phyloP scores from a whole-genome alignment of 768 basidiomycete species.

The Amanita rubescens region DNA sequence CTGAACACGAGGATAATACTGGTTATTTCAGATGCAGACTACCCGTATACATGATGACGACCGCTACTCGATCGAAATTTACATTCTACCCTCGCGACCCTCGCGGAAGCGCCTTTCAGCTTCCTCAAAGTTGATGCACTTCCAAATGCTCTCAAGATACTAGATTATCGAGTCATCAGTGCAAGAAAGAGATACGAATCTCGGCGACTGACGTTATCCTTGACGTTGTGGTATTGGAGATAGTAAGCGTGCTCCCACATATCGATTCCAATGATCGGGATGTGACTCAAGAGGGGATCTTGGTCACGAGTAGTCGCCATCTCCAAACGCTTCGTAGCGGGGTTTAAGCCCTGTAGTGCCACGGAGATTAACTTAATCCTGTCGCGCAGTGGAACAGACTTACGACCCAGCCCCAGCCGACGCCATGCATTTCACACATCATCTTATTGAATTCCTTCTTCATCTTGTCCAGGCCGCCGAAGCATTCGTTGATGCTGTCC shows the following conservation, averaged over 20 bases:
- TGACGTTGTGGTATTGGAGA: slow-evolving; percentile 94
- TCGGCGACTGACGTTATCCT: slow-evolving; percentile 65
- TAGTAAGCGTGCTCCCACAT: slow-evolving; percentile 98
- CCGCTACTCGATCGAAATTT: background rate
- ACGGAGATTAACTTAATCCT: background rate
- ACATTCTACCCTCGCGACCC: background rate
- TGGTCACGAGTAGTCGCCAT: slow-evolving; percentile 92
- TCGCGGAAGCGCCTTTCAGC: slow-evolving; percentile 53
- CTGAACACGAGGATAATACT: too few relatives aligned
- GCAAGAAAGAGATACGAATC: background rate
- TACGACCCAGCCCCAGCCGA: slow-evolving; percentile 96
- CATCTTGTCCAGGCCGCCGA: slow-evolving; percentile 64
- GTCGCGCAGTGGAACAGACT: slow-evolving; percentile 23
- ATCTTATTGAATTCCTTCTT: slow-evolving; percentile 80
- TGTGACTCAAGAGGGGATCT: slow-evolving; percentile 73
- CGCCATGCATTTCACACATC: slow-evolving; percentile 84
- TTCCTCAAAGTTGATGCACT: slow-evolving; percentile 65
- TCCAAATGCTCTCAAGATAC: slow-evolving; percentile 77
- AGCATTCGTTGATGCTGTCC: slow-evolving; percentile 50
- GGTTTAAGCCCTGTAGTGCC: slow-evolving; percentile 56
- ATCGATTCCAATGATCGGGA: slow-evolving; percentile 87
- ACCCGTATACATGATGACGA: background rate
- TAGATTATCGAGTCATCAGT: slow-evolving; percentile 15
- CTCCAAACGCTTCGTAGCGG: slow-evolving; percentile 64
- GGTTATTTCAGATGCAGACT: background rate